A percentile compares a stretch with the other conserved stretches of the same genome.
Evolutionary conservation across 495 filamentous ascomycete species (phyloP).

Genomic region (Podospora sp.): DNA sequence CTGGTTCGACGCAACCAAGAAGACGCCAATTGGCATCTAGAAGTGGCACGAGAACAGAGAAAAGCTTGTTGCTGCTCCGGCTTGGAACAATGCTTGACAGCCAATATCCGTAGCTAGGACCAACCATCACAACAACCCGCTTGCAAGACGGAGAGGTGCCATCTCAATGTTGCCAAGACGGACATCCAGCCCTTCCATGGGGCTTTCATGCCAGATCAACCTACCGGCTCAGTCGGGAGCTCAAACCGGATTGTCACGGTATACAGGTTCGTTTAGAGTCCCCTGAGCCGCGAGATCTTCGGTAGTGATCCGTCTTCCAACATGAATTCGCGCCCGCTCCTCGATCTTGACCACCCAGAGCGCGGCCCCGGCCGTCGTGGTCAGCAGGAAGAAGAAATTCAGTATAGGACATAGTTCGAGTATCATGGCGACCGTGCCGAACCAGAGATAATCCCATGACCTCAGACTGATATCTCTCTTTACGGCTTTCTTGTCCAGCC

Average conservation of each 20-base stretch:
- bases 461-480: constrained; percentile 66
- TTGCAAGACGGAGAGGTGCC: too few relatives aligned
- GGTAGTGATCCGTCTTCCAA: constrained; percentile 28
- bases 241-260: constrained; percentile 36
- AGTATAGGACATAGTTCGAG: constrained; percentile 77
- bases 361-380: constrained; percentile 75
- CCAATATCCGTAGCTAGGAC: too few relatives aligned
- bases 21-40: too few relatives aligned
- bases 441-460: constrained; percentile 68
- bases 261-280: constrained; percentile 29
- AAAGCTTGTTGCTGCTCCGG: too few relatives aligned
- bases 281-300: constrained; percentile 22
- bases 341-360: constrained; percentile 74
- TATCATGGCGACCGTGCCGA: constrained; percentile 58
- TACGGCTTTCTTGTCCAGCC: constrained; percentile 62
- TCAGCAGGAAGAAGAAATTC: constrained; percentile 87
- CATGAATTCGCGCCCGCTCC: constrained; percentile 33
- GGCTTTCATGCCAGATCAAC: not conserved
- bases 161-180: too few relatives aligned
- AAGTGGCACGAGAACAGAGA: too few relatives aligned
- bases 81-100: too few relatives aligned
- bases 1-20: too few relatives aligned
- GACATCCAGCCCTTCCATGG: too few relatives aligned
- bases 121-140: too few relatives aligned
- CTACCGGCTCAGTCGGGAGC: not conserved